These are phyloP conservation scores for Hemileia vastatrix DNA, from an alignment of 1,284 basidiomycete species.

Conservation along the genomic window DNA sequence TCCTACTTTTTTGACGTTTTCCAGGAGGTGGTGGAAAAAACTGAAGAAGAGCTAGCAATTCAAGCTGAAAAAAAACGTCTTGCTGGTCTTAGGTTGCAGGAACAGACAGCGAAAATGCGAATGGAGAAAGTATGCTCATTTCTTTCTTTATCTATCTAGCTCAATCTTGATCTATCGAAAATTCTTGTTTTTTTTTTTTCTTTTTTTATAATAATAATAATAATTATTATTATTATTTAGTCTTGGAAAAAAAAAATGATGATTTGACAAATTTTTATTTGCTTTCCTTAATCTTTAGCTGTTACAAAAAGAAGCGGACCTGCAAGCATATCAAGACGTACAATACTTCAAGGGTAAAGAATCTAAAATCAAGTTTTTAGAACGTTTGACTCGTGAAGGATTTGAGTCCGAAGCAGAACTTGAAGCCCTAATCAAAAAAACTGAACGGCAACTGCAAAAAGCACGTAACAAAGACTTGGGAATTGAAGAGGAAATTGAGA, in stretches of 20 bases:
- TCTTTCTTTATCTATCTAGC: no score
- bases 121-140: conserved; percentile 62
- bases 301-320: conserved; percentile 47
- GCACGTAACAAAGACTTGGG: conserved; percentile 63
- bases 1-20: conserved; percentile 7
- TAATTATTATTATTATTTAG: no score
- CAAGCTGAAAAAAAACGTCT: conserved; percentile 70
- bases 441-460: conserved; percentile 59
- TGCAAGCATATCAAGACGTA: conserved; percentile 61
- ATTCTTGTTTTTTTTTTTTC: no score
- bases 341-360: conserved; percentile 59
- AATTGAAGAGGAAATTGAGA: conserved; percentile 53
- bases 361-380: conserved; percentile 65
- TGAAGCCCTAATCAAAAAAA: conserved; percentile 52
- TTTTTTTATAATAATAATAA: no score
- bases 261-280: not conserved
- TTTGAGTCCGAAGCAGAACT: conserved; percentile 59
- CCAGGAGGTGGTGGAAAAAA: conserved; percentile 66
- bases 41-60: conserved; percentile 74
- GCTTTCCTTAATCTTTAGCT: conserved; percentile 1
- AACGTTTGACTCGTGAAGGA: conserved; percentile 51
- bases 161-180: no score
- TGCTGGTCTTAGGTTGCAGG: conserved; percentile 76
- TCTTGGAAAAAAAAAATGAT: no score
- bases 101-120: conserved; percentile 78